Evolutionary conservation across 495 filamentous ascomycete genomes (phyloP), one percentile per base, ranked within the genome.

Genomic region (Penicillium ucsense): DNA sequence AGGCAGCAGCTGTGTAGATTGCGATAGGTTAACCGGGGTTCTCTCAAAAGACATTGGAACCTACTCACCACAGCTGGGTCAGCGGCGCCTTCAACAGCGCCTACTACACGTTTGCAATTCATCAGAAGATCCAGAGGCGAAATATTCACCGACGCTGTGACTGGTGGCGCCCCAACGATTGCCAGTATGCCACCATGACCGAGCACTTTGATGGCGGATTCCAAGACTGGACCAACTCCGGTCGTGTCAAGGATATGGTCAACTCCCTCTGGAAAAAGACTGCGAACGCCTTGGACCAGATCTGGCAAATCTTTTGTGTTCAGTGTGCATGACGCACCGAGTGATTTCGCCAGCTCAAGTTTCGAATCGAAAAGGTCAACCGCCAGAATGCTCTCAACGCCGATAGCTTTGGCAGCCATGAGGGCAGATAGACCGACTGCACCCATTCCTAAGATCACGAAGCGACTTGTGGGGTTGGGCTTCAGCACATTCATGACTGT

Each of bases 281-380:
- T 47, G 1, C 50, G 40, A 2, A 73, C 51, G 12, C 56, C 42
- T 36, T 49, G 51, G 3, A 52, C 57, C 3, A 75, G 57, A 33
- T 63, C 55, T 3, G 33, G 4, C 0, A 46, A 31, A 1, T n/a
- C 31, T 3, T 56, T 63, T 0, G 63, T 68, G 47, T 71, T 59
- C 28, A 76, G 57, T 4, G 52, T 55, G 50, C 73, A 50, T 0
- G 67, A 69, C 4, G 75, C 73, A 9, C 75, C 75, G 2, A 76
- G 49, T 30, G 60, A 55, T 12, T 45, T 57, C 4, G 73, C 71
- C 11, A 73, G 30, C 30, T 59, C 59, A 7, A 78, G 53, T 31
- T 69, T 69, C 27, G 51, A 53, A 31, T 67, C 56, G 20, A 67
- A 56, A 29, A 73, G 57, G 46, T 76, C 73, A 3, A 74, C 66